A percentile compares a stretch with the other conserved stretches of the same genome.
phyloP scores from a whole-genome alignment of 2,329 filamentous ascomycete species.

The Setomelanomma holmii region DNA sequence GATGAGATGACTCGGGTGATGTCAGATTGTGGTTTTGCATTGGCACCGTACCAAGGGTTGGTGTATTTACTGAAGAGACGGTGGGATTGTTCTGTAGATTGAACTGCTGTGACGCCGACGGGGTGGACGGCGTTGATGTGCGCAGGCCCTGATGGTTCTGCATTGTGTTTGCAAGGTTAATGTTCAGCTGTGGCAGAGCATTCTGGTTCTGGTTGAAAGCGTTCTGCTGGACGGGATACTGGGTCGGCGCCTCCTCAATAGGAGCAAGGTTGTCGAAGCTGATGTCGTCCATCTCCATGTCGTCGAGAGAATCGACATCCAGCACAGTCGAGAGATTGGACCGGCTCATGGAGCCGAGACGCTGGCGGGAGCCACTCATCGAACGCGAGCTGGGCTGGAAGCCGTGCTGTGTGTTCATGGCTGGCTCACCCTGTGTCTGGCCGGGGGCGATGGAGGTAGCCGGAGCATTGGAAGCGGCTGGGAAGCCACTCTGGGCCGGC shows the following conservation, averaged over 20 bases:
- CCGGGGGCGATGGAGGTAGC: constrained; percentile 50
- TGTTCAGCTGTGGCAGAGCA: constrained; percentile 74
- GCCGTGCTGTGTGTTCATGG: constrained; percentile 46
- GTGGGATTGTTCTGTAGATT: constrained; percentile 91
- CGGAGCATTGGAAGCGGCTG: constrained; percentile 35
- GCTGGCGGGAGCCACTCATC: constrained; percentile 45
- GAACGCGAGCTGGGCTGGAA: constrained; percentile 52
- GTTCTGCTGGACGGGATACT: constrained; percentile 61
- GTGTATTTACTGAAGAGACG: constrained; percentile 96
- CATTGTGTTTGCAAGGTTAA: constrained; percentile 76
- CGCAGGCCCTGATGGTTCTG: constrained; percentile 78
- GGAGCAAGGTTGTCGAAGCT: constrained; percentile 77
- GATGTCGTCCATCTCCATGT: constrained; percentile 96
- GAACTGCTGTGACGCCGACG: constrained; percentile 71
- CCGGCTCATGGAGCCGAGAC: constrained; percentile 49
- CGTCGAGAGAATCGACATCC: constrained; percentile 83
- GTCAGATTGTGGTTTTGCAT: constrained; percentile 63
- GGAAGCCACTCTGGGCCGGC: constrained; percentile 54
- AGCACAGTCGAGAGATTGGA: constrained; percentile 53
- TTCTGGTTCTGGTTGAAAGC: constrained; percentile 63
- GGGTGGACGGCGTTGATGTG: constrained; percentile 85
- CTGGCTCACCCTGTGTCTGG: constrained; percentile 51
- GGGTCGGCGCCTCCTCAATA: constrained; percentile 73
- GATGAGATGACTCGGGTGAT: constrained; percentile 71
- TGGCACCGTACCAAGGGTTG: constrained; percentile 82